phyloP scores from a whole-genome alignment of 495 filamentous ascomycete genomes.

The Podospora anserina region DNA sequence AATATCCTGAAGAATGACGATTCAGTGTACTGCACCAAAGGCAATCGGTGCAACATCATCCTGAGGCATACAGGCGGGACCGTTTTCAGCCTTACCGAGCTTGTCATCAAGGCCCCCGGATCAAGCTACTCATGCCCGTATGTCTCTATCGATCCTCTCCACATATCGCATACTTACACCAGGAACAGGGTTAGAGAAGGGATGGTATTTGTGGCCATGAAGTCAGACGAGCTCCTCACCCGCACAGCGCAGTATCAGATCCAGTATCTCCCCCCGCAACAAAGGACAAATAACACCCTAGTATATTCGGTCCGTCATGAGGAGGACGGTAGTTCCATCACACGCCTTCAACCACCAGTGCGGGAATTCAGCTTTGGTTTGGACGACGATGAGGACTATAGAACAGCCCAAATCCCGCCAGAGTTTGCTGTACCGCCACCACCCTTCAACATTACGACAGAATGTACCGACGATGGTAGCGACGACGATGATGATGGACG shows the following conservation, averaged over 20 bases:
- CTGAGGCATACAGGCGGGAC: conserved; percentile 73
- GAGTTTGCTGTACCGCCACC: conserved; percentile 45
- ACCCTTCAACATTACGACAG: conserved; percentile 49
- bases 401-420: conserved; percentile 49
- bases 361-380: conserved; percentile 13
- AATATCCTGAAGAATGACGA: conserved; percentile 80
- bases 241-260: conserved; percentile 76
- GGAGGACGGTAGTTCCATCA: conserved; percentile 39
- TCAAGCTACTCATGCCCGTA: conserved; percentile 82
- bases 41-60: conserved; percentile 77
- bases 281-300: conserved; percentile 29
- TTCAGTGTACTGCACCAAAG: conserved; percentile 86
- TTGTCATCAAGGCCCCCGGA: conserved; percentile 84
- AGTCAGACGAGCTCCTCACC: conserved; percentile 65
- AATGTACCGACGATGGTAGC: conserved; percentile 53
- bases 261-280: conserved; percentile 48
- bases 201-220: conserved; percentile 89
- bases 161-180: conserved; percentile 22
- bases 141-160: conserved; percentile 36
- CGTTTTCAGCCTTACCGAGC: conserved; percentile 74
- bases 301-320: conserved; percentile 47
- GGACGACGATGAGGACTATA: conserved; percentile 41
- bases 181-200: conserved; percentile 69
- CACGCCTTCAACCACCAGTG: conserved; percentile 1
- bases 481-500: conserved; percentile 38